These are phyloP conservation scores for Hyphopichia khmerensis DNA, from an alignment of 1,139 yeast genomes.

Conservation along the genomic window DNA sequence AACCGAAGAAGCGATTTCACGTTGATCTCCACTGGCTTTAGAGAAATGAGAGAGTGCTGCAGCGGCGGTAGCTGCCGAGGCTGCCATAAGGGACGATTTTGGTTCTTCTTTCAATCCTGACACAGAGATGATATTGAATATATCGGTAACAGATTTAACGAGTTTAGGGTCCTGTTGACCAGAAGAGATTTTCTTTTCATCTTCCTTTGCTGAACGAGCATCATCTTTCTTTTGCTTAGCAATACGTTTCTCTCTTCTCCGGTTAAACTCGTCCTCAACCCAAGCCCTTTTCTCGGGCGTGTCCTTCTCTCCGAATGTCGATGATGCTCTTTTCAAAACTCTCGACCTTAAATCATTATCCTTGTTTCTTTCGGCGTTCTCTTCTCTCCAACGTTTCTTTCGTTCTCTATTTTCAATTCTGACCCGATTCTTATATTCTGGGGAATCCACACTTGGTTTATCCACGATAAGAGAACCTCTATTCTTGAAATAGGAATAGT, in stretches of 20 bases:
- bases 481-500: conserved; percentile 20
- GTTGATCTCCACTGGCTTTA: conserved; percentile 11
- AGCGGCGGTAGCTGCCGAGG: conserved; percentile 39
- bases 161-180: conserved; percentile 19
- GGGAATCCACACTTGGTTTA: conserved; percentile 28
- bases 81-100: conserved; percentile 37
- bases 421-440: conserved; percentile 54
- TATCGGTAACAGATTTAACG: conserved; percentile 30
- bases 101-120: conserved; percentile 35
- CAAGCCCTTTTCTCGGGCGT: conserved; percentile 60
- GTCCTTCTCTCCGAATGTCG: conserved; percentile 61
- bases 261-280: conserved; percentile 73
- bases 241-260: conserved; percentile 60
- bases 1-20: conserved; percentile 20
- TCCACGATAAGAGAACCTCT: conserved; percentile 14
- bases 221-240: conserved; percentile 33
- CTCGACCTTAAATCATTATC: conserved; percentile 84
- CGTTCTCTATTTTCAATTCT: conserved; percentile 77
- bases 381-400: conserved; percentile 89
- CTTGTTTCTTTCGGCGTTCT: conserved; percentile 76
- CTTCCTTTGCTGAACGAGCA: conserved; percentile 3
- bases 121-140: conserved; percentile 37
- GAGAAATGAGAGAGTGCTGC: conserved; percentile 26
- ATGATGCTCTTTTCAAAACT: conserved; percentile 68
- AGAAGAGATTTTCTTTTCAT: conserved; percentile 2